Conservation (phyloP, 2,329 filamentous ascomycete species). For the Volutella citrinella region DNA sequence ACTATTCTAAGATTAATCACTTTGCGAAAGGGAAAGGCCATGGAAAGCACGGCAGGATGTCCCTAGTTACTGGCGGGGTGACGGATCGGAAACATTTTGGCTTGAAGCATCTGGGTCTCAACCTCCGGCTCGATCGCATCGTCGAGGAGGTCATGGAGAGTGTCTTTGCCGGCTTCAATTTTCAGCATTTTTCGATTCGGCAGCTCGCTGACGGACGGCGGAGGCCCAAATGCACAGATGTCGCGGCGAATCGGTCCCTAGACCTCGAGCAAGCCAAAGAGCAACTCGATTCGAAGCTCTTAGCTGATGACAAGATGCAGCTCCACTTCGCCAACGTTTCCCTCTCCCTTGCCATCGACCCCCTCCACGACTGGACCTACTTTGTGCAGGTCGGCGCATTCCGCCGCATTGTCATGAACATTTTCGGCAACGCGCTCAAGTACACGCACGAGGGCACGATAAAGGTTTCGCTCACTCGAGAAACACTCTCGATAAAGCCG, state of each 20-base stretch:
- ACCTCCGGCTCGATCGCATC: slow-evolving; percentile 36
- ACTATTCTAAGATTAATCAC: slow-evolving; percentile 54
- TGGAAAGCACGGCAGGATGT: slow-evolving; percentile 1
- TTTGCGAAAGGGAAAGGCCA: slow-evolving; percentile 14
- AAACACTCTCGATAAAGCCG: slow-evolving; percentile 1
- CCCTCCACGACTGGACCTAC: slow-evolving; percentile 47
- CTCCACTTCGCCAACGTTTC: slow-evolving; percentile 21
- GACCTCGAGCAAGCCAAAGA: slow-evolving; percentile 42
- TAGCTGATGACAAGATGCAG: neutral
- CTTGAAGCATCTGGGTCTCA: slow-evolving; percentile 14
- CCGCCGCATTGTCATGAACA: slow-evolving; percentile 58
- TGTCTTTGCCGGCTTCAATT: slow-evolving; percentile 44
- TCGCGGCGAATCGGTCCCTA: slow-evolving; percentile 17
- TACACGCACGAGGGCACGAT: slow-evolving; percentile 45
- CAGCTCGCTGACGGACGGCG: slow-evolving; percentile 14
- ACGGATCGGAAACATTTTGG: slow-evolving; percentile 8
- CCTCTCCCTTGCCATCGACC: slow-evolving; percentile 38
- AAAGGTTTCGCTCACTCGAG: slow-evolving; percentile 25
- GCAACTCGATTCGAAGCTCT: slow-evolving; percentile 10
- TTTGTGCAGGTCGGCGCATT: slow-evolving; percentile 50
- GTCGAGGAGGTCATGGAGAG: slow-evolving; percentile 47
- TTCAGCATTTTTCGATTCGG: slow-evolving; percentile 24
- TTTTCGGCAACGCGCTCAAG: slow-evolving; percentile 62
- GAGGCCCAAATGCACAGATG: slow-evolving; percentile 8
- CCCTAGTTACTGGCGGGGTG: neutral